phyloP scores from a whole-genome alignment of 176 grass and related monocot genomes.

The Typha latifolia region DNA sequence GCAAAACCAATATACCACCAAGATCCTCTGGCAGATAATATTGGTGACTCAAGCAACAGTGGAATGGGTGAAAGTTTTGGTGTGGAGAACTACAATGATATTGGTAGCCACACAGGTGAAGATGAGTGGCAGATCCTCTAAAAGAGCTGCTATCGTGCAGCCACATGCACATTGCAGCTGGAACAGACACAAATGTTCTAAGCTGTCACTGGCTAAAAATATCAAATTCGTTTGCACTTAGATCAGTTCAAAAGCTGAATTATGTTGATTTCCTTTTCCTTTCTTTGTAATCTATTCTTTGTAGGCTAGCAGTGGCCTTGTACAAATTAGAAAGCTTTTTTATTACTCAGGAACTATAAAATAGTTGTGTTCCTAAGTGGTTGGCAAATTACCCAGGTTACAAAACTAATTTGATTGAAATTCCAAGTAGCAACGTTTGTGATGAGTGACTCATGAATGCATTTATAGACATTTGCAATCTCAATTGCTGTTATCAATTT shows the following conservation, averaged over 20 bases:
- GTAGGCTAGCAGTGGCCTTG: neutral
- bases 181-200: no score
- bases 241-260: neutral
- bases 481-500: no score
- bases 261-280: neutral
- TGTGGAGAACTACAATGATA: slow-evolving; percentile 36
- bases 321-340: neutral
- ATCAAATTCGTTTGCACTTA: neutral
- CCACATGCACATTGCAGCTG: no score
- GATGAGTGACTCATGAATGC: no score
- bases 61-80: slow-evolving; percentile 19
- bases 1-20: slow-evolving; percentile 29
- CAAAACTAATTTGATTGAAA: no score
- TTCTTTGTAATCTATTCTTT: neutral
- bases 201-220: neutral
- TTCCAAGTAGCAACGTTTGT: no score
- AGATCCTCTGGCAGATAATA: slow-evolving; percentile 10
- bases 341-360: neutral
- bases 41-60: slow-evolving; percentile 21
- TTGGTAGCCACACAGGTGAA: slow-evolving; percentile 35
- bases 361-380: no score
- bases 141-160: neutral
- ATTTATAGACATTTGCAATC: no score
- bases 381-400: no score
- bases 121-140: slow-evolving; percentile 92